A percentile compares a stretch with the other conserved stretches of the same genome.
phyloP scores from a whole-genome alignment of 192 early-diverging fungal genomes.

The Gigaspora rosea region DNA sequence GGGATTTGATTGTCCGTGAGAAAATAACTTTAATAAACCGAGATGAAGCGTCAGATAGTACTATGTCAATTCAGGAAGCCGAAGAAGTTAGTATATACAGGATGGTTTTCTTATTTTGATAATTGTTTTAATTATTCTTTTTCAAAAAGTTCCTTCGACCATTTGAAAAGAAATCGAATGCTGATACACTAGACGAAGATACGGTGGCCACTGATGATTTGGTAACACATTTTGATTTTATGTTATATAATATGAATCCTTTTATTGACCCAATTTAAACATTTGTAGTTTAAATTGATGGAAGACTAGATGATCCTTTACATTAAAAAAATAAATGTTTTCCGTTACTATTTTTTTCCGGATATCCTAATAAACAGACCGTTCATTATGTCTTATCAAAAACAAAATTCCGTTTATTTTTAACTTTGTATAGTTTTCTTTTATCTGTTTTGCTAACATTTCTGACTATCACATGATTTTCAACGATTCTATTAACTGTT shows the following conservation, averaged over 20 bases:
- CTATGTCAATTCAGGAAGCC: constrained; percentile 50
- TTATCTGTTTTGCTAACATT: too few relatives aligned
- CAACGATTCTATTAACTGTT: too few relatives aligned
- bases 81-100: constrained; percentile 43
- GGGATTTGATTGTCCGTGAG: constrained; percentile 47
- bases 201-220: constrained; percentile 4
- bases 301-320: background rate
- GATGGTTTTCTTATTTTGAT: background rate
- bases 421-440: too few relatives aligned
- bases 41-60: constrained; percentile 45
- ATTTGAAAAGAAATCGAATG: background rate
- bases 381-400: too few relatives aligned
- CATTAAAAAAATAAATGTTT: too few relatives aligned
- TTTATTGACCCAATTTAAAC: background rate
- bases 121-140: background rate
- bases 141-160: background rate
- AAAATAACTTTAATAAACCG: constrained; percentile 50
- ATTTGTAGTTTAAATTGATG: background rate
- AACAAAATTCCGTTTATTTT: too few relatives aligned
- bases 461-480: too few relatives aligned
- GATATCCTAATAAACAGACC: too few relatives aligned
- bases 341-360: too few relatives aligned
- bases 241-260: background rate
- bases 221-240: background rate
- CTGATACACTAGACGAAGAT: background rate